These are phyloP conservation scores for Mucor mucedo DNA, from an alignment of 371 early-diverging fungal species.

Conservation along the genomic window DNA sequence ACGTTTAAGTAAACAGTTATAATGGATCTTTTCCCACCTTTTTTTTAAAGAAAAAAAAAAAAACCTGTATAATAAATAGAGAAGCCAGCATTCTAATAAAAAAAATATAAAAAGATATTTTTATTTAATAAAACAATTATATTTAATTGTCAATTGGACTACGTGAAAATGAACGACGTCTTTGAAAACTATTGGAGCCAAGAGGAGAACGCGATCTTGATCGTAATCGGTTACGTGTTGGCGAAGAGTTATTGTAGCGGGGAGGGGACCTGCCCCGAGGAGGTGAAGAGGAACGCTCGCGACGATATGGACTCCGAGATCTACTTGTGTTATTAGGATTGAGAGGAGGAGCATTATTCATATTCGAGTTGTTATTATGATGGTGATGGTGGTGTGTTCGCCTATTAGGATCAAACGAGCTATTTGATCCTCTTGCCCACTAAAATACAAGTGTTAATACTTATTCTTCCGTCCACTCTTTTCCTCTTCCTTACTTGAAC, in stretches of 20 bases:
- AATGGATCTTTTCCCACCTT: constrained; percentile 17
- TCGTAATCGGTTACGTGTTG: constrained; percentile 13
- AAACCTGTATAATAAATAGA: not conserved
- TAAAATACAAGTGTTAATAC: not conserved
- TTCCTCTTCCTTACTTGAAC: constrained; percentile 67
- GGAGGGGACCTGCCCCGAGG: constrained; percentile 24
- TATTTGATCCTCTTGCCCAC: constrained; percentile 20
- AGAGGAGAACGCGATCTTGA: constrained; percentile 21
- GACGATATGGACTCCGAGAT: constrained; percentile 31
- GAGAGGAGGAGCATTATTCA: no score
- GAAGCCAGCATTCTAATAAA: not conserved
- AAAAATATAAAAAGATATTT: not conserved
- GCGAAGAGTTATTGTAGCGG: constrained; percentile 12
- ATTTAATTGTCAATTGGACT: constrained; percentile 14
- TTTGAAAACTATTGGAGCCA: constrained; percentile 13
- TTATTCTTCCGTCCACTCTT: not conserved
- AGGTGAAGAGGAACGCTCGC: constrained; percentile 42
- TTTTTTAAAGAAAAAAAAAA: no score
- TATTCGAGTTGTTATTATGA: no score
- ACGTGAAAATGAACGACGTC: constrained; percentile 26
- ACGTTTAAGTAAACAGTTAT: constrained; percentile 69
- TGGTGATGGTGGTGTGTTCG: constrained; percentile 1
- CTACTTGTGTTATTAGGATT: constrained; percentile 13
- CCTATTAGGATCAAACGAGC: not conserved
- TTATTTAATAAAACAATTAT: not conserved